phyloP scores from a whole-genome alignment of 371 early-diverging fungal species.

The Smittium mucronatum region DNA sequence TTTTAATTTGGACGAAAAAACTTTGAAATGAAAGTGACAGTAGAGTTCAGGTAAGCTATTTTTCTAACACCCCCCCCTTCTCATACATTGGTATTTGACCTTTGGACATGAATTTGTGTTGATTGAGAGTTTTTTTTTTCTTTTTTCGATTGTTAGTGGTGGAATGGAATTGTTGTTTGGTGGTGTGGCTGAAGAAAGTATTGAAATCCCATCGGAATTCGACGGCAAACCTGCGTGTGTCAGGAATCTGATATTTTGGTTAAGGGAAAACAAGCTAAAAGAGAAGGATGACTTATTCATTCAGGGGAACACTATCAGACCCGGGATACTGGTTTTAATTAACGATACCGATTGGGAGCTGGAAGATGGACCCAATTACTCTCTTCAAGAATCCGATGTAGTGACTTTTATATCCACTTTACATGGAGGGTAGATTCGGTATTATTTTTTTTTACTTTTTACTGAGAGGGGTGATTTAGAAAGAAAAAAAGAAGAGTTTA shows the following conservation, averaged over 20 bases:
- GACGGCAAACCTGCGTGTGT: slow-evolving; percentile 39
- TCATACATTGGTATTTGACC: too few species aligned
- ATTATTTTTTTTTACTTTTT: too few species aligned
- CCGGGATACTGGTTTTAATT: slow-evolving; percentile 88
- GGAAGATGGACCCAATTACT: slow-evolving; percentile 76
- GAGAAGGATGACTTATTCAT: slow-evolving; percentile 74
- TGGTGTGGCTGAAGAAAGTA: slow-evolving; percentile 44
- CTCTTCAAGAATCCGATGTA: slow-evolving; percentile 55
- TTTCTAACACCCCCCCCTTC: too few species aligned
- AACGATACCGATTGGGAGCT: slow-evolving; percentile 96
- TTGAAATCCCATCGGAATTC: slow-evolving; percentile 39
- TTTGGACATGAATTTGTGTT: too few species aligned
- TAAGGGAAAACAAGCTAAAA: slow-evolving; percentile 53
- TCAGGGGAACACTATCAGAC: slow-evolving; percentile 38
- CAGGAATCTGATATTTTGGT: slow-evolving; percentile 55
- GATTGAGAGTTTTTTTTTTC: too few species aligned
- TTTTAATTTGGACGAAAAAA: too few species aligned
- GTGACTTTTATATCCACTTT: slow-evolving; percentile 92
- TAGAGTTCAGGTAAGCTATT: too few species aligned
- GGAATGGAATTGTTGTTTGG: slow-evolving; percentile 89
- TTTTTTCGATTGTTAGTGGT: too few species aligned
- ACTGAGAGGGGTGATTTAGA: too few species aligned
- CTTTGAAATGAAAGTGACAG: too few species aligned
- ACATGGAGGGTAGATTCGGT: slow-evolving; percentile 71
- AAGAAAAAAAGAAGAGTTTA: too few species aligned